These are phyloP conservation scores for Neonectria faginata DNA, from an alignment of 2,329 filamentous ascomycete species.

Conservation along the genomic window DNA sequence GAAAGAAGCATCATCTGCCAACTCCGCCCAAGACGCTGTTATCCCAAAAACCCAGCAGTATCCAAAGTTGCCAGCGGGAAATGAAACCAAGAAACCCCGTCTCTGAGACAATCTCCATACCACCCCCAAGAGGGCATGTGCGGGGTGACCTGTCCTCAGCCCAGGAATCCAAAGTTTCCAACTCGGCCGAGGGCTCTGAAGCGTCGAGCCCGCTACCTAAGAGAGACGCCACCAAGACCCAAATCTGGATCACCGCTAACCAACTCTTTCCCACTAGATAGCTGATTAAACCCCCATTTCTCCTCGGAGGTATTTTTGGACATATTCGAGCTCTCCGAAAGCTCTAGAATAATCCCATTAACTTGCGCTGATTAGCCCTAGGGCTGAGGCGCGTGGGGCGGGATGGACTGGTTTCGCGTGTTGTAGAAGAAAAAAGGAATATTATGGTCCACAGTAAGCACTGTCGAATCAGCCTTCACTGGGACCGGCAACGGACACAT, in stretches of 20 bases:
- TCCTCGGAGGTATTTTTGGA: background rate
- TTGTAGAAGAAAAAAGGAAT: slow-evolving; percentile 10
- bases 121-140: background rate
- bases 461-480: slow-evolving; percentile 45
- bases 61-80: slow-evolving; percentile 7
- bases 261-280: slow-evolving; percentile 1
- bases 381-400: background rate
- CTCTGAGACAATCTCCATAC: background rate
- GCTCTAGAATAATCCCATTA: slow-evolving; percentile 3
- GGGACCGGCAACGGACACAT: slow-evolving; percentile 35
- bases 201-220: slow-evolving; percentile 5
- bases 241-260: background rate
- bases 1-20: slow-evolving; percentile 14
- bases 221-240: slow-evolving; percentile 2
- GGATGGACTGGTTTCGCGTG: slow-evolving; percentile 7
- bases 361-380: slow-evolving; percentile 11
- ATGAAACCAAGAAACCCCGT: slow-evolving; percentile 13
- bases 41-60: slow-evolving; percentile 8
- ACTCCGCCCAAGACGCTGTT: slow-evolving; percentile 12
- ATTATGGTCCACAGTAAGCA: slow-evolving; percentile 5
- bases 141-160: background rate
- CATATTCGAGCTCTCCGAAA: background rate
- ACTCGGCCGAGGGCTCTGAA: slow-evolving; percentile 11
- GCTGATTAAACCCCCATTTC: slow-evolving; percentile 1
- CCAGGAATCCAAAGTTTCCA: slow-evolving; percentile 6